Conservation (phyloP, 2,329 filamentous ascomycete species). For the Botrytis tulipae region DNA sequence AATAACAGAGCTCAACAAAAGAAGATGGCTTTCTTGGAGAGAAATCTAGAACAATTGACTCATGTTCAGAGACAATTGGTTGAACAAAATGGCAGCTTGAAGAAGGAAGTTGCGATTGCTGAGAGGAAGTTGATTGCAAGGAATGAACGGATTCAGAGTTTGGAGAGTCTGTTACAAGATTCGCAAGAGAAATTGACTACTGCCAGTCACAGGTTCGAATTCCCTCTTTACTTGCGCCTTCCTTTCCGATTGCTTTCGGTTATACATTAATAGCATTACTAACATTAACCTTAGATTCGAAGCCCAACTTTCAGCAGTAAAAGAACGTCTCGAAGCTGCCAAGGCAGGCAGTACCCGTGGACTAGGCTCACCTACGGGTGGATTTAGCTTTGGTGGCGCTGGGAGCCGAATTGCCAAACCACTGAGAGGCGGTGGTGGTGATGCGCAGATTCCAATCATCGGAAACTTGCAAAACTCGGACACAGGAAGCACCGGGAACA, state of each 20-base stretch:
- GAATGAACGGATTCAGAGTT: constrained; percentile 93
- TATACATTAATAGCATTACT: constrained; percentile 26
- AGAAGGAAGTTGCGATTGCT: constrained; percentile 98
- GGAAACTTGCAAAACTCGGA: constrained; percentile 56
- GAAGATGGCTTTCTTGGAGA: constrained; percentile 99
- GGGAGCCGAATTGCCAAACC: constrained; percentile 70
- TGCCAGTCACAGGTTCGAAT: constrained; percentile 88
- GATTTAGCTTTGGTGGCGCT: constrained; percentile 67
- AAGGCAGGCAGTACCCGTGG: constrained; percentile 89
- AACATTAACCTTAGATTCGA: constrained; percentile 69
- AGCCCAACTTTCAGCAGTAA: constrained; percentile 92
- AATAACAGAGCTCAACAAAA: constrained; percentile 99
- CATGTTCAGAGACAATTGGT: constrained; percentile 97
- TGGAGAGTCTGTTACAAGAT: constrained; percentile 90
- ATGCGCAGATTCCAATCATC: constrained; percentile 52
- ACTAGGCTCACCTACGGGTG: constrained; percentile 63
- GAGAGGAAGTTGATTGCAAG: constrained; percentile 95
- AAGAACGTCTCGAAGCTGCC: constrained; percentile 93
- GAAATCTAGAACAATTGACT: constrained; percentile 95
- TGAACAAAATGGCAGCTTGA: constrained; percentile 93
- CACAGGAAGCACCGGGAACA: constrained; percentile 30
- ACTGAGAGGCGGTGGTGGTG: constrained; percentile 58
- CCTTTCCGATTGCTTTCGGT: not conserved
- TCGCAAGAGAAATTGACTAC: constrained; percentile 98
- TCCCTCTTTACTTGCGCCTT: constrained; percentile 22